phyloP scores from a whole-genome alignment of 768 basidiomycete species.

The Leucocoprinus birnbaumii region DNA sequence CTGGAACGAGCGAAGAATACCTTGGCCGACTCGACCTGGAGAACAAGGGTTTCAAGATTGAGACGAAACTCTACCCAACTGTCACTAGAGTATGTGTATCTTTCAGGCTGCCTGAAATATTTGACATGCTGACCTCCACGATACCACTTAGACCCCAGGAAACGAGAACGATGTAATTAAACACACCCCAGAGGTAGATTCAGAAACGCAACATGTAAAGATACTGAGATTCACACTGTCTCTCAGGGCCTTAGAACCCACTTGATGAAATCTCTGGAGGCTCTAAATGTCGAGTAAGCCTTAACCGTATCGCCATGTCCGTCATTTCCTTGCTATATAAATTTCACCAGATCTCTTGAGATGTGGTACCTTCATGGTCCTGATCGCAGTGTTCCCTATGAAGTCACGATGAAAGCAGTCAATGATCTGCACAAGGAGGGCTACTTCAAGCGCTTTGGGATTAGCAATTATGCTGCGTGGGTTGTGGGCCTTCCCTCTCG shows the following conservation, averaged over 20 bases:
- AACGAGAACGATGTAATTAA: slow-evolving; percentile 15
- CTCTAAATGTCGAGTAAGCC: too few species aligned
- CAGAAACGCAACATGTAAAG: background rate
- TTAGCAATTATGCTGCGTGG: slow-evolving; percentile 60
- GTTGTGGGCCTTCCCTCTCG: slow-evolving; percentile 1
- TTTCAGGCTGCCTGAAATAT: too few species aligned
- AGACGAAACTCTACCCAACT: slow-evolving; percentile 52
- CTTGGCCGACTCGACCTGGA: slow-evolving; percentile 52
- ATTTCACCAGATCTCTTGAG: slow-evolving; percentile 36
- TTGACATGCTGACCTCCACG: too few species aligned
- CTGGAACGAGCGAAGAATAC: slow-evolving; percentile 53
- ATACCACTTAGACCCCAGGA: too few species aligned
- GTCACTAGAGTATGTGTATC: slow-evolving; percentile 14
- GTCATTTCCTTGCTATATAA: too few species aligned
- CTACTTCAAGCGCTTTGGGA: slow-evolving; percentile 57
- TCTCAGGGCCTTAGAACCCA: slow-evolving; percentile 43
- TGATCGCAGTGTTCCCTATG: slow-evolving; percentile 54
- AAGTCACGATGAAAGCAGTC: slow-evolving; percentile 50
- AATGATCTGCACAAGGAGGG: slow-evolving; percentile 57
- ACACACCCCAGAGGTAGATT: slow-evolving; percentile 30
- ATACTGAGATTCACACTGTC: background rate
- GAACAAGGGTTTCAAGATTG: slow-evolving; percentile 47
- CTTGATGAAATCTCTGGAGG: slow-evolving; percentile 41
- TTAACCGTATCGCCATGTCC: too few species aligned
- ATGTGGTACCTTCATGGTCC: slow-evolving; percentile 60